phyloP scores from a whole-genome alignment of 352 stramenopile genomes.

The Globisporangium megalacanthum region DNA sequence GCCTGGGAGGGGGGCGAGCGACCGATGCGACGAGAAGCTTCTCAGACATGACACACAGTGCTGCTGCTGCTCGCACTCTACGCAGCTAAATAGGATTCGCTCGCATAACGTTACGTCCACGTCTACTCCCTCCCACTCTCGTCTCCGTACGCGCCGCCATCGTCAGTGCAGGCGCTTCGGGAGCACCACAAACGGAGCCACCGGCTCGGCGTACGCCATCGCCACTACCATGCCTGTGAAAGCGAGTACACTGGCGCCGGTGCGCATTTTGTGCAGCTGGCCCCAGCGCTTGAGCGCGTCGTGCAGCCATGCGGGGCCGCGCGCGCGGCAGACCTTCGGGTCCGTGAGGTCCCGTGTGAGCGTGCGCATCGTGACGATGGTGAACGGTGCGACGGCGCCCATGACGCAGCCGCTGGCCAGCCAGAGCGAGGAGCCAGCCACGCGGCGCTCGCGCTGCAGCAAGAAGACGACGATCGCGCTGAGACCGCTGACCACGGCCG shows the following conservation, averaged over 20 bases:
- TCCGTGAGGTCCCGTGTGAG: conserved; percentile 27
- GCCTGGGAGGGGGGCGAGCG: neutral
- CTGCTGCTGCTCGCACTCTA: neutral
- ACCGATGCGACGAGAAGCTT: neutral
- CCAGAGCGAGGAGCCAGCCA: conserved; percentile 33
- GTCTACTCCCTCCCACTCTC: neutral
- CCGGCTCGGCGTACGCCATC: conserved; percentile 11
- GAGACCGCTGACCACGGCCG: conserved; percentile 48
- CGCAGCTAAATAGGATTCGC: conserved; percentile 12
- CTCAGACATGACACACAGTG: neutral
- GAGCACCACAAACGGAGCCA: neutral
- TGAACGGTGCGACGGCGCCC: conserved; percentile 33
- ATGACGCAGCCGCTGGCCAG: conserved; percentile 34
- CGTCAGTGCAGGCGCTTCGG: neutral
- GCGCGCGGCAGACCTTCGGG: conserved; percentile 12
- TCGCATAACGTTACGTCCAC: neutral
- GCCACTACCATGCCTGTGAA: conserved; percentile 34
- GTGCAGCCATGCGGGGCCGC: conserved; percentile 23
- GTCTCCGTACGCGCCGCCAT: neutral
- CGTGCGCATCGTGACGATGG: conserved; percentile 27
- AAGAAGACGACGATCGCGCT: conserved; percentile 42
- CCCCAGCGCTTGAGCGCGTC: conserved; percentile 27
- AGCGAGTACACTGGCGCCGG: conserved; percentile 23
- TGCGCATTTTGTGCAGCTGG: conserved; percentile 28
- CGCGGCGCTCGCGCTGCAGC: conserved; percentile 26